Evolutionary conservation across 345 rosid species (phyloP), one percentile per base, ranked within the genome.

Genomic region (Carallia pectinifolia): DNA sequence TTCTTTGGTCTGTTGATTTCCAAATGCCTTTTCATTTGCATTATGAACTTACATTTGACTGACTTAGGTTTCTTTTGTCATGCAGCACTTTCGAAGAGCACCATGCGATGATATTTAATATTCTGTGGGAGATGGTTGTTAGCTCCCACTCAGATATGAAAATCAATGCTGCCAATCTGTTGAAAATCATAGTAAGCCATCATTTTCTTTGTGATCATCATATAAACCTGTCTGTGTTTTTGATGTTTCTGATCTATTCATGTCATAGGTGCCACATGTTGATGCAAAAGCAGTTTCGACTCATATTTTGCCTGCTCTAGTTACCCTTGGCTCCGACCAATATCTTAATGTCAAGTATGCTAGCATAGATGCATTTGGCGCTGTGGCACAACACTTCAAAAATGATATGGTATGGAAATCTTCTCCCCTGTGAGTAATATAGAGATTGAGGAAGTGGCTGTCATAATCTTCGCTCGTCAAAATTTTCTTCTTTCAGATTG

Each of bases 241-340:
- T 53, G 38, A 37, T 31, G 74, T 62, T 39, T 37, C 55, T 77
- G 53, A 56, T 27, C 34, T 61, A 29, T 78, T 66, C 66, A 48
- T 68, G 68, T 44, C 55, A 67, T 69, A 91, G 98, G 96, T 94
- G 61, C 92, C 93, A 33, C 86, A 86, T 65, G 72, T 90, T 30
- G 96, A 90, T 47, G 93, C 89, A n/a, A 94, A 90, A 79, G 85
- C 85, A 79, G 90, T 90, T 55, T 87, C 98, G 53, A 76, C 84
- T 61, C 93, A 91, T 71, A 88, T 94, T 72, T 79, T 94, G 72
- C 98, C 98, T 37, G 97, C 97, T 66, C 74, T 94, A 73, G 85
- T 94, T 66, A 94, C 98, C 67, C 97, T 94, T 76, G 98, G 98
- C 59, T 94, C 98, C 12, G 98, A 94, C 75, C 98, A 83, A 82